A percentile compares a stretch with the other conserved stretches of the same genome.
Evolutionary conservation across 805 yeast genomes (phyloP).

Genomic region (Hanseniaspora guilliermondii): DNA sequence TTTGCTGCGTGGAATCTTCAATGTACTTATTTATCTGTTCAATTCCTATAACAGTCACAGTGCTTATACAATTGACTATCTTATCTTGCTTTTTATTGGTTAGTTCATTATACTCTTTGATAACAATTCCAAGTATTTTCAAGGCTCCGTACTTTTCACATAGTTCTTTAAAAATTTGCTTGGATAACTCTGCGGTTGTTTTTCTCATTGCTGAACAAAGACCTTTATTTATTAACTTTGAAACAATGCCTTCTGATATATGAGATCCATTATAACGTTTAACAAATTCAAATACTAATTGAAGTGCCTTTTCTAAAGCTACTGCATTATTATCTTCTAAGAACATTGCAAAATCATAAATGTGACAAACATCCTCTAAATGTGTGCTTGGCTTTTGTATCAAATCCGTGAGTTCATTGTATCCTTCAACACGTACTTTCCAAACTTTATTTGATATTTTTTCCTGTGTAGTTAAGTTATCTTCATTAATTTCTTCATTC

Average conservation of each 20-base stretch:
- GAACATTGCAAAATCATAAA: slow-evolving; percentile 38
- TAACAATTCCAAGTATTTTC: neutral
- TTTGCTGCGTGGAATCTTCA: slow-evolving; percentile 14
- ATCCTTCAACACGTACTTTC: slow-evolving; percentile 77
- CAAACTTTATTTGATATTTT: slow-evolving; percentile 61
- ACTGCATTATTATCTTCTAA: slow-evolving; percentile 76
- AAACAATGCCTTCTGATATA: slow-evolving; percentile 33
- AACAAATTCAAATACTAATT: slow-evolving; percentile 41
- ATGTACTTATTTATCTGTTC: slow-evolving; percentile 20
- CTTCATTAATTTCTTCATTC: slow-evolving; percentile 31
- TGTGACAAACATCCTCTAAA: slow-evolving; percentile 36
- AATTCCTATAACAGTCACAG: slow-evolving; percentile 26
- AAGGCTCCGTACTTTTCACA: neutral
- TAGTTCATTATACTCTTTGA: neutral
- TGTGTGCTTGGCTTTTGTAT: slow-evolving; percentile 26
- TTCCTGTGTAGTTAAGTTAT: slow-evolving; percentile 50
- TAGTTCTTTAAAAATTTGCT: neutral
- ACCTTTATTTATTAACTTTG: slow-evolving; percentile 16
- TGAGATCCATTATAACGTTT: slow-evolving; percentile 23
- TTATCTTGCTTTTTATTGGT: slow-evolving; percentile 4
- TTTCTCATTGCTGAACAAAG: slow-evolving; percentile 6
- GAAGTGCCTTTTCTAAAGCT: slow-evolving; percentile 75
- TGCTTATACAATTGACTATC: slow-evolving; percentile 4
- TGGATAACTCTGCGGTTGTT: neutral
- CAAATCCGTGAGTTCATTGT: slow-evolving; percentile 46